Percentiles rank a stretch among this genome's conserved stretches.
Evolutionary conservation across 352 stramenopile genomes (phyloP).

Genomic region (Phytophthora pisi): DNA sequence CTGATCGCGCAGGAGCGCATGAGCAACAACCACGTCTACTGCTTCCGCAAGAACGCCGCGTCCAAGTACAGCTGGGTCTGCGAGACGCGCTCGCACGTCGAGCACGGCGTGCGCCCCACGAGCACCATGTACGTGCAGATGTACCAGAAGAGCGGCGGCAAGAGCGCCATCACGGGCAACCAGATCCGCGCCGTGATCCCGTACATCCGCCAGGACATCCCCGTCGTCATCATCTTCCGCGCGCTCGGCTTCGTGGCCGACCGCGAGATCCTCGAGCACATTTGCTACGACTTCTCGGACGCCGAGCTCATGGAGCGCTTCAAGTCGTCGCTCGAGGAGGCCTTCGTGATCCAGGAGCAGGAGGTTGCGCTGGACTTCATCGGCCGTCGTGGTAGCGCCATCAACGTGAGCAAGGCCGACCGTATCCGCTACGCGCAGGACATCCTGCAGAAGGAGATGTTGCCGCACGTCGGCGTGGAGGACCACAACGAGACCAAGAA

Average conservation of each 20-base stretch:
- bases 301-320: conserved; percentile 99
- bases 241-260: conserved; percentile 96
- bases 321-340: conserved; percentile 98
- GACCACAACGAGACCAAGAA: conserved; percentile 98
- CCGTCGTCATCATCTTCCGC: conserved; percentile 99
- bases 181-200: conserved; percentile 98
- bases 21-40: conserved; percentile 99
- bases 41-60: conserved; percentile 98
- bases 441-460: conserved; percentile 99
- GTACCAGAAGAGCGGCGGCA: conserved; percentile 96
- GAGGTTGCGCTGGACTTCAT: conserved; percentile 99
- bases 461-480: conserved; percentile 98
- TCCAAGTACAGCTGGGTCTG: conserved; percentile 97
- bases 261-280: conserved; percentile 99
- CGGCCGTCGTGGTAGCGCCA: conserved; percentile 93
- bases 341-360: conserved; percentile 98
- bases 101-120: conserved; percentile 94
- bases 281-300: conserved; percentile 98
- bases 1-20: conserved; percentile 99
- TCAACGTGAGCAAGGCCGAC: conserved; percentile 97
- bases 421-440: conserved; percentile 98
- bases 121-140: conserved; percentile 99
- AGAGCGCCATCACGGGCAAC: conserved; percentile 96
- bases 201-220: conserved; percentile 99
- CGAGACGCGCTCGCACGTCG: conserved; percentile 97